A percentile compares a stretch with the other conserved stretches of the same genome.
phyloP scores from a whole-genome alignment of 2,329 filamentous ascomycete species.

The Microascus cirrosus region DNA sequence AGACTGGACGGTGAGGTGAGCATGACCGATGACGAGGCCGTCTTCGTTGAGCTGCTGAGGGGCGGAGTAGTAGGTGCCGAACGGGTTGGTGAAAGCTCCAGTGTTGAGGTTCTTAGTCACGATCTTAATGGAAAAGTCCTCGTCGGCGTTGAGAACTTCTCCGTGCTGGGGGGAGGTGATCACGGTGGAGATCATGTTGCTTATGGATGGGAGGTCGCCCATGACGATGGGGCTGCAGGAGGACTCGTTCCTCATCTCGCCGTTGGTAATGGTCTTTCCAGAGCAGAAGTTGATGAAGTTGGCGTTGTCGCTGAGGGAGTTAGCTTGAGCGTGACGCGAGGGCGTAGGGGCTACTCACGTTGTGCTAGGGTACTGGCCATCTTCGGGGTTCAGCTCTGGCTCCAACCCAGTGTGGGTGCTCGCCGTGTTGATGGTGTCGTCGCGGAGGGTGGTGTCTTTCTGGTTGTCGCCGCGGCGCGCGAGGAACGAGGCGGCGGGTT shows the following conservation, averaged over 20 bases:
- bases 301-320: conserved; percentile 25
- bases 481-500: not conserved
- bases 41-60: conserved; percentile 35
- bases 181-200: conserved; percentile 43
- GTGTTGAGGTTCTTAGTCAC: conserved; percentile 36
- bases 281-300: conserved; percentile 53
- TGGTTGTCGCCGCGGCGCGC: not conserved
- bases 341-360: not conserved
- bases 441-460: not conserved
- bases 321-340: not conserved
- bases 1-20: conserved; percentile 40
- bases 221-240: conserved; percentile 50
- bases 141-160: conserved; percentile 23
- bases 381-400: not conserved
- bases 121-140: conserved; percentile 34
- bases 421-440: not conserved
- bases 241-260: conserved; percentile 32
- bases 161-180: conserved; percentile 32
- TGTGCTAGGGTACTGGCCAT: not conserved
- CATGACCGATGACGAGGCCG: conserved; percentile 29
- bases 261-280: conserved; percentile 42
- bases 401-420: not conserved
- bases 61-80: conserved; percentile 40
- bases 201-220: conserved; percentile 38
- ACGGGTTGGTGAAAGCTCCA: conserved; percentile 42